Percentiles rank a stretch among this genome's conserved stretches.
Conservation (phyloP, 2,329 filamentous ascomycete genomes). For the Cladobotryum mycophilum region DNA sequence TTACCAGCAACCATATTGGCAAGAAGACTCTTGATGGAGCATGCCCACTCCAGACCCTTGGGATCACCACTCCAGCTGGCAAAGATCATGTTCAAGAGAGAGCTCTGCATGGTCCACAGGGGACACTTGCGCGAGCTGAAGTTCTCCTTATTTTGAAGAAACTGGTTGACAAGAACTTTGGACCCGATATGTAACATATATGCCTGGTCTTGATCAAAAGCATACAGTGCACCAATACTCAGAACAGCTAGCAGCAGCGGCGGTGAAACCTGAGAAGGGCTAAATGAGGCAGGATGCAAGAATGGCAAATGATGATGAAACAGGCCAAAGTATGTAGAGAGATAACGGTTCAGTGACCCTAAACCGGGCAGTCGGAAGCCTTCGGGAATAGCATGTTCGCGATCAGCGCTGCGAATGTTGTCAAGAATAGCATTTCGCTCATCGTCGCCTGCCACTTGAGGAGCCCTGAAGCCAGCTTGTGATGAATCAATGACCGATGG, state of each 20-base stretch:
- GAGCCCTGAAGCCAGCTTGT: slow-evolving; percentile 62
- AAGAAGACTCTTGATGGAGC: slow-evolving; percentile 95
- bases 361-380: slow-evolving; percentile 83
- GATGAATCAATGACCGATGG: slow-evolving; percentile 63
- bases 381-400: slow-evolving; percentile 74
- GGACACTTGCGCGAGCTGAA: slow-evolving; percentile 97
- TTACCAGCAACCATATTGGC: slow-evolving; percentile 99
- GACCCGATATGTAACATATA: slow-evolving; percentile 97
- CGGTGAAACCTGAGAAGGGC: slow-evolving; percentile 70
- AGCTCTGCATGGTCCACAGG: slow-evolving; percentile 97
- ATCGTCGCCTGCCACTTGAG: slow-evolving; percentile 77
- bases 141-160: slow-evolving; percentile 96
- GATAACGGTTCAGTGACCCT: slow-evolving; percentile 78
- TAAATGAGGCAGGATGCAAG: slow-evolving; percentile 86
- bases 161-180: slow-evolving; percentile 94
- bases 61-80: slow-evolving; percentile 98
- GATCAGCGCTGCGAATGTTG: slow-evolving; percentile 75
- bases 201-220: slow-evolving; percentile 93
- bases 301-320: slow-evolving; percentile 98
- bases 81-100: slow-evolving; percentile 96
- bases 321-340: slow-evolving; percentile 92
- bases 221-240: slow-evolving; percentile 92
- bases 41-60: slow-evolving; percentile 96
- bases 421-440: slow-evolving; percentile 80
- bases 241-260: slow-evolving; percentile 82